A percentile compares a stretch with the other conserved stretches of the same genome.
These are phyloP conservation scores for Iberis amara DNA, from an alignment of 441 rosid species.

Conservation along the genomic window DNA sequence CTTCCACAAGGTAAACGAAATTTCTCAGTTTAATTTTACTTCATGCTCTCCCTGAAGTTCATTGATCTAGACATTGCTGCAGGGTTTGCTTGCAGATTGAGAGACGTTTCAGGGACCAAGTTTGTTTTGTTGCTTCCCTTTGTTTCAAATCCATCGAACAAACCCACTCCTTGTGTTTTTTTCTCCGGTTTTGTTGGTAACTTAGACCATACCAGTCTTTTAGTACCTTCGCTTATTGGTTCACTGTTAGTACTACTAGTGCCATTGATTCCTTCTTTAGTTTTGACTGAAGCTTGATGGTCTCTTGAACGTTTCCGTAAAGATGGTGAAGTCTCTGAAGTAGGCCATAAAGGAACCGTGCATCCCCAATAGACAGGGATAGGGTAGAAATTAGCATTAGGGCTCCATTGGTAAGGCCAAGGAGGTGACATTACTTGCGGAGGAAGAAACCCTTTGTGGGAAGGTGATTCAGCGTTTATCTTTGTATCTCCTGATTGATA, in stretches of 20 bases:
- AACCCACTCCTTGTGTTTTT: slow-evolving; percentile 21
- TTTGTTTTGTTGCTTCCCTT: slow-evolving; percentile 26
- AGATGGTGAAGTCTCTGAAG: slow-evolving; percentile 29
- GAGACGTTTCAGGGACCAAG: slow-evolving; percentile 26
- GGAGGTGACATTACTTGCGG: slow-evolving; percentile 31
- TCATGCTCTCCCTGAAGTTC: slow-evolving; percentile 44
- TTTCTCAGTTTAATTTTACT: slow-evolving; percentile 21
- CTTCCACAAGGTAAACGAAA: slow-evolving; percentile 28
- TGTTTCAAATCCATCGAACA: slow-evolving; percentile 31
- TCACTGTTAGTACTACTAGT: slow-evolving; percentile 23
- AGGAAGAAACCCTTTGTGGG: slow-evolving; percentile 26
- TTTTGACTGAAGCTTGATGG: background rate
- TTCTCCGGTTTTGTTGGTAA: slow-evolving; percentile 32
- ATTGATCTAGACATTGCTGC: slow-evolving; percentile 51
- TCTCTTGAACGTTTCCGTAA: slow-evolving; percentile 48
- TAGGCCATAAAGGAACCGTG: slow-evolving; percentile 30
- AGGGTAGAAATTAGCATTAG: slow-evolving; percentile 35
- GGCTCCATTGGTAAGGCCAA: slow-evolving; percentile 42
- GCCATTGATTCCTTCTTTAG: slow-evolving; percentile 25
- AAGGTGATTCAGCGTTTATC: slow-evolving; percentile 24
- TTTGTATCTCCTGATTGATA: slow-evolving; percentile 28
- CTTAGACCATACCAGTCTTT: slow-evolving; percentile 34
- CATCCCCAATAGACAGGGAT: slow-evolving; percentile 39
- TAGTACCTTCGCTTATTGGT: slow-evolving; percentile 23
- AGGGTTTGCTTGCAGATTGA: slow-evolving; percentile 49